Percentiles rank a stretch among this genome's conserved stretches.
These are phyloP conservation scores for Daldinia eschscholtzii DNA, from an alignment of 2,329 filamentous ascomycete species.

Conservation along the genomic window DNA sequence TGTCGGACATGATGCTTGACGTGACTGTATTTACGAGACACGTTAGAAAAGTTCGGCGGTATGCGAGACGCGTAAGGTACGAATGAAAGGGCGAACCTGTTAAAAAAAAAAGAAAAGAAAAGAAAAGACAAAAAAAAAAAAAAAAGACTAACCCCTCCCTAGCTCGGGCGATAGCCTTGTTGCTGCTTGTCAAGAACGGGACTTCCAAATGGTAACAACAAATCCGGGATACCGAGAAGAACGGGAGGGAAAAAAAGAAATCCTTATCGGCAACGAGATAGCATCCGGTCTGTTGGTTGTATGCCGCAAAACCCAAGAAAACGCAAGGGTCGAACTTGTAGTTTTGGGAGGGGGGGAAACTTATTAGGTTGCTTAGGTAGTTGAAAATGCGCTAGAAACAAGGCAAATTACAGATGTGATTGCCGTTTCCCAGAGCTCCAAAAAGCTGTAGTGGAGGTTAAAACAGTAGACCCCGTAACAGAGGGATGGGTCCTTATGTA, in stretches of 20 bases:
- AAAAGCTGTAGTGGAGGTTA: slow-evolving; percentile 32
- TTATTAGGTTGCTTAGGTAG: background rate
- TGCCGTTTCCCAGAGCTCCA: slow-evolving; percentile 22
- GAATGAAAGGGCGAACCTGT: slow-evolving; percentile 17
- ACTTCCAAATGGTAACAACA: background rate
- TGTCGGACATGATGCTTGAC: slow-evolving; percentile 48
- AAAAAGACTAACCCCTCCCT: slow-evolving; percentile 28
- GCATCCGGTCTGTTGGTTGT: slow-evolving; percentile 4
- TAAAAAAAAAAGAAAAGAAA: slow-evolving; percentile 10
- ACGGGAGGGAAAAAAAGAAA: background rate
- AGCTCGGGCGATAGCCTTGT: slow-evolving; percentile 2
- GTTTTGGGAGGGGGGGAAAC: background rate
- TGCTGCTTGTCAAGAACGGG: slow-evolving; percentile 7
- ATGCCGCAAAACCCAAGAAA: slow-evolving; percentile 16
- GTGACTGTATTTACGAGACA: slow-evolving; percentile 2
- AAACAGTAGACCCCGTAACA: slow-evolving; percentile 5
- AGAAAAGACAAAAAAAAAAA: slow-evolving; percentile 7
- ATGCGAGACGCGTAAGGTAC: background rate
- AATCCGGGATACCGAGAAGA: slow-evolving; percentile 1
- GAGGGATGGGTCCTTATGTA: slow-evolving; percentile 28
- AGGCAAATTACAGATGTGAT: slow-evolving; percentile 17
- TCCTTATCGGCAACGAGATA: slow-evolving; percentile 11
- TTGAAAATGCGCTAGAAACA: slow-evolving; percentile 23
- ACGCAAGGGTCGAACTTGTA: slow-evolving; percentile 8
- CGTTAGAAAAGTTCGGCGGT: slow-evolving; percentile 13